phyloP scores from a whole-genome alignment of 2,329 filamentous ascomycete species.

The Epichloe gansuensis region DNA sequence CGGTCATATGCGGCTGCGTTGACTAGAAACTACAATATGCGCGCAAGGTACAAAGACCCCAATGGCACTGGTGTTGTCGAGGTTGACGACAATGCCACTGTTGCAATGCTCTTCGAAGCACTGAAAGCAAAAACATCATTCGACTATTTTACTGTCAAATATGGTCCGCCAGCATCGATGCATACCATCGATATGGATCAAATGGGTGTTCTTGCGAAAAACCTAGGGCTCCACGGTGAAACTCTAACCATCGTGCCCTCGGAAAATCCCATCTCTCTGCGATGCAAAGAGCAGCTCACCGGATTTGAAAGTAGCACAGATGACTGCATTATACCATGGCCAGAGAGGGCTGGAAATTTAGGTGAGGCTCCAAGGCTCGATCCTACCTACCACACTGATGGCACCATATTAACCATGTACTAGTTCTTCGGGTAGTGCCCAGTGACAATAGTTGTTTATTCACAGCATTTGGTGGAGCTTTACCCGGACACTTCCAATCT shows the following conservation, averaged over 20 bases:
- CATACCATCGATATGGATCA: slow-evolving; percentile 51
- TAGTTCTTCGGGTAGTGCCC: slow-evolving; percentile 83
- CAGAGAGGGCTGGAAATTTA: slow-evolving; percentile 36
- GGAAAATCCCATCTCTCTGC: neutral
- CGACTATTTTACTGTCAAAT: slow-evolving; percentile 61
- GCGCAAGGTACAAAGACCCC: slow-evolving; percentile 63
- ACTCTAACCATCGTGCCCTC: slow-evolving; percentile 33
- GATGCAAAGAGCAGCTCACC: neutral
- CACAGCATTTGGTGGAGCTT: slow-evolving; percentile 69
- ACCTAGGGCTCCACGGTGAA: slow-evolving; percentile 35
- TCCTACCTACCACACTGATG: too few species aligned
- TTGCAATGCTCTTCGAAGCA: slow-evolving; percentile 45
- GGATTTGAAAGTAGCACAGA: slow-evolving; percentile 11
- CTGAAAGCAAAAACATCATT: slow-evolving; percentile 54
- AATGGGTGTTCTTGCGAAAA: slow-evolving; percentile 33
- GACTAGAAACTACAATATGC: slow-evolving; percentile 34
- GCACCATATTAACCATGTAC: neutral
- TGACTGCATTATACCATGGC: slow-evolving; percentile 33
- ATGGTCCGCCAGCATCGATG: slow-evolving; percentile 59
- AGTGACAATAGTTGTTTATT: slow-evolving; percentile 96
- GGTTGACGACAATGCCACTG: slow-evolving; percentile 54
- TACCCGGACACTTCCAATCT: slow-evolving; percentile 44
- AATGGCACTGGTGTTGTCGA: slow-evolving; percentile 58
- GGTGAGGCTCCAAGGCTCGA: slow-evolving; percentile 21
- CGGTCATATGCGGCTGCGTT: too few species aligned